Evolutionary conservation across 2,329 filamentous ascomycete species (phyloP), one percentile per base, ranked within the genome.

Genomic region (Knoxdaviesia capensis): DNA sequence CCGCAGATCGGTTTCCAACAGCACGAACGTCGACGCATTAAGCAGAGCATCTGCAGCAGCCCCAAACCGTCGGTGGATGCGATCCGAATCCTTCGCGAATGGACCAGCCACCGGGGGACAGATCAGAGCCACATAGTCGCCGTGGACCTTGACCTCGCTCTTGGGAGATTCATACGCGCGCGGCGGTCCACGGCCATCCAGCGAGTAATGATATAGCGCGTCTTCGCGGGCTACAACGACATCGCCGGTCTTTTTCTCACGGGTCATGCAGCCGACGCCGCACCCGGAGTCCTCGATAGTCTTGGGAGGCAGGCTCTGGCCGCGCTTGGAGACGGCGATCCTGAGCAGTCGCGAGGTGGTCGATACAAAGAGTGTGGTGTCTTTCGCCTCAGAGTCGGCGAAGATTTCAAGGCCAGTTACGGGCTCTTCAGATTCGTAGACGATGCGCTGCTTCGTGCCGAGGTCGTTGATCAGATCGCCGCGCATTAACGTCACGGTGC

Each of bases 391-490:
- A 9, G 64, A 61, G 41, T 77, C 73, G 38, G 68, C 65, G 38
- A 67, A 61, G 46, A 94, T 80, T 53, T 90, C 81, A 9, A 98
- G 77, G 2, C 87, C 88, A 0, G 90, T 98, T 7, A 98, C 77
- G 0, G 90, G 92, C 56, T 98, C 90, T 52, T 96, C 87, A 0
- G 87, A 94, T 55, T 98, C 90, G 60, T 93, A 90, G 7, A 98
- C 84, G 33, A 88, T 90, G 42, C 90, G 76, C 57, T 98, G 90
- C 55, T 85, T 86, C 7, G 88, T 86, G 28, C 92, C 90, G 44
- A 90, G 77, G 56, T 98, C 90, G 56, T 98, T 86, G 51, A 98
- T 83, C 40, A 98, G 66, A 55, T 98, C 90, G 46, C 92, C 90
- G 45, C 90, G 74, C 44, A 98, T 83, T 31, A 98, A 77, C 0